Percentiles rank a stretch among this genome's conserved stretches.
Conservation (phyloP, 768 basidiomycete species). For the Tylopilus balloui region DNA sequence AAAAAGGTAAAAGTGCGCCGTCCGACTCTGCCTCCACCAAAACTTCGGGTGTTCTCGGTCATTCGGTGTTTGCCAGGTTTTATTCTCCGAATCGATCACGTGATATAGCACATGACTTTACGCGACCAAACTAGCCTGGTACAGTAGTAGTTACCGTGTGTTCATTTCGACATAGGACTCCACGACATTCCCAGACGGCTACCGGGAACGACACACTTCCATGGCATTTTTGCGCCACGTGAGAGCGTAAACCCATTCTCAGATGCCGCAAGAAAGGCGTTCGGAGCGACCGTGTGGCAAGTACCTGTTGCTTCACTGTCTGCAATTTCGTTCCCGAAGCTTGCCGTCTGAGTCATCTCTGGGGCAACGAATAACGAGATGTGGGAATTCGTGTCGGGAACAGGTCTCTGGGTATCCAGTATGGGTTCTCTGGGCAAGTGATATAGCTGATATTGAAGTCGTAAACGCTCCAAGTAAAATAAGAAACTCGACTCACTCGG, state of each 20-base stretch:
- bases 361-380: conserved; percentile 25
- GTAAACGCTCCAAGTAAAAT: not conserved
- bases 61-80: conserved; percentile 23
- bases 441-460: conserved; percentile 36
- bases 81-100: conserved; percentile 19
- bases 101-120: not conserved
- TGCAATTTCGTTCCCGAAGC: not conserved
- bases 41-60: conserved; percentile 33
- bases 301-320: not conserved
- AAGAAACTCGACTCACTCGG: conserved; percentile 41
- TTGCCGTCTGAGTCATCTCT: conserved; percentile 11
- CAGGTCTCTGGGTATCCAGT: not conserved
- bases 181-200: conserved; percentile 19
- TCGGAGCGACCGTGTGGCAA: conserved; percentile 1
- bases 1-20: conserved; percentile 20
- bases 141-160: not conserved
- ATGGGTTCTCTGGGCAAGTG: conserved; percentile 32
- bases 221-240: conserved; percentile 29
- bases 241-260: conserved; percentile 51
- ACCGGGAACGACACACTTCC: conserved; percentile 43
- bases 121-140: no score
- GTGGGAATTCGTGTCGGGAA: conserved; percentile 3
- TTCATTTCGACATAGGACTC: not conserved
- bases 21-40: conserved; percentile 1
- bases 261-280: conserved; percentile 44